Conservation (phyloP, 2,329 filamentous ascomycete genomes). For the Arthrobotrys pseudoclavata region DNA sequence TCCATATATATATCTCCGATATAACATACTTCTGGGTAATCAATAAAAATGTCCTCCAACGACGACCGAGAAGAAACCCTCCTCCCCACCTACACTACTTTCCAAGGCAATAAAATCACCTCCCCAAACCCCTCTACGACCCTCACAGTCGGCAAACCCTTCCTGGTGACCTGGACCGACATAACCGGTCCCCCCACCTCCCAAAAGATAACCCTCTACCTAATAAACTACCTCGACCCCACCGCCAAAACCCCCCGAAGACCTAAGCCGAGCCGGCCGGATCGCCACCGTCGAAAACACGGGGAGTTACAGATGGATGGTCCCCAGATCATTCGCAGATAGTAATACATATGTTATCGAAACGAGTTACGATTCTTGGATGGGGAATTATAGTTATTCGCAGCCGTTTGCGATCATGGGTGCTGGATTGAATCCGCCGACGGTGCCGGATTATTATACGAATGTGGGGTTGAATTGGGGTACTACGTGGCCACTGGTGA, state of each 20-base stretch:
- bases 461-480: not conserved
- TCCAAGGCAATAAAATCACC: slow-evolving; percentile 19
- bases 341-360: not conserved
- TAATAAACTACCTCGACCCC: slow-evolving; percentile 1
- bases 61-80: not conserved
- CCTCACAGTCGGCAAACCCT: slow-evolving; percentile 12
- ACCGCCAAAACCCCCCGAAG: slow-evolving; percentile 6
- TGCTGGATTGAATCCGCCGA: not conserved
- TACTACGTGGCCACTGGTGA: not conserved
- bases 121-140: not conserved
- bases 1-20: not conserved
- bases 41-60: slow-evolving; percentile 4
- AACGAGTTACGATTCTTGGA: slow-evolving; percentile 3
- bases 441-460: not conserved
- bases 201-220: not conserved
- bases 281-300: slow-evolving; percentile 19
- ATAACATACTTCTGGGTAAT: too few relatives aligned
- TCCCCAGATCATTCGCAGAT: not conserved
- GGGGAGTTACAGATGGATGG: slow-evolving; percentile 6
- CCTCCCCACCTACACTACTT: slow-evolving; percentile 8
- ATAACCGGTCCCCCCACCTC: not conserved
- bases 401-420: slow-evolving; percentile 14
- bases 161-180: slow-evolving; percentile 3
- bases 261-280: not conserved
- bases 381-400: slow-evolving; percentile 28